phyloP scores from a whole-genome alignment of 257 asterid genomes.

The Nicotiana benthamiana region DNA sequence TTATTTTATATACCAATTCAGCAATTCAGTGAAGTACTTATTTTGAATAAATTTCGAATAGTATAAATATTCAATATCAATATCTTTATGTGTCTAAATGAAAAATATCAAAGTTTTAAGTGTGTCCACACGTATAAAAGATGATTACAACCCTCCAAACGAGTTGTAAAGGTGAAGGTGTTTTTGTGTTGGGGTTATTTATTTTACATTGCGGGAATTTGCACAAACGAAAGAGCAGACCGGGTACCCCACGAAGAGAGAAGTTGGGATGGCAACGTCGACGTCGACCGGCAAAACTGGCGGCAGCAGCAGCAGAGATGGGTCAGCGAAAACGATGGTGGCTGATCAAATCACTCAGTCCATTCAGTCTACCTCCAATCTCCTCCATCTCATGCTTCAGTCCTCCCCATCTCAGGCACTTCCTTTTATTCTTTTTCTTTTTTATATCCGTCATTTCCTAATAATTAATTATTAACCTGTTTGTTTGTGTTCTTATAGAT shows the following conservation, averaged over 20 bases:
- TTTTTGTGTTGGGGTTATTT: too few relatives aligned
- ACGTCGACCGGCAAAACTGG: slow-evolving; percentile 1
- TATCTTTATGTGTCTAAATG: too few relatives aligned
- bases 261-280: not conserved
- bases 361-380: slow-evolving; percentile 72
- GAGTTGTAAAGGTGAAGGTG: too few relatives aligned
- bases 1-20: too few relatives aligned
- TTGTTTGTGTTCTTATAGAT: not conserved
- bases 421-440: not conserved
- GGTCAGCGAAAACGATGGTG: slow-evolving; percentile 47
- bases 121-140: too few relatives aligned
- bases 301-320: slow-evolving; percentile 32
- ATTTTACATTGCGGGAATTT: too few relatives aligned
- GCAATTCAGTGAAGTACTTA: too few relatives aligned
- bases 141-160: too few relatives aligned
- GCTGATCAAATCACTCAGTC: slow-evolving; percentile 81
- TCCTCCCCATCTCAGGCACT: slow-evolving; percentile 65
- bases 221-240: not conserved
- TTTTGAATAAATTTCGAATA: too few relatives aligned
- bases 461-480: too few relatives aligned
- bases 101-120: too few relatives aligned
- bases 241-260: not conserved
- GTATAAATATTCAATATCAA: too few relatives aligned
- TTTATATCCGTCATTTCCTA: not conserved
- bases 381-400: slow-evolving; percentile 80